Evolutionary conservation across 2,329 filamentous ascomycete species (phyloP), one percentile per base, ranked within the genome.

Genomic region (Aspergillus brasiliensis): DNA sequence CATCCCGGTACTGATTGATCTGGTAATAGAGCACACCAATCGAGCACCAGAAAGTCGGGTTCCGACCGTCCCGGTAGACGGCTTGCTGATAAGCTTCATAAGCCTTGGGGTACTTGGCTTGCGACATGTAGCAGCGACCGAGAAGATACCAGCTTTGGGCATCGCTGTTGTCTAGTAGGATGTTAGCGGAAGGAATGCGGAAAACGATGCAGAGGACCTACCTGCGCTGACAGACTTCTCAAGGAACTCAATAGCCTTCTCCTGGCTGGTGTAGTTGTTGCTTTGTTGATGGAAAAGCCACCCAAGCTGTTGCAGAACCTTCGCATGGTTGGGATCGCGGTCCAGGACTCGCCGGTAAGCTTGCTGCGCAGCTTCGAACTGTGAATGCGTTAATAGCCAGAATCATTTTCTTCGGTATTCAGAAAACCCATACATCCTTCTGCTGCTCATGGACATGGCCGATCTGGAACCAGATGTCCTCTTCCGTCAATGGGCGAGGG

Each of bases 391-490:
- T 55, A 75, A 80, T 61, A 79, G 65, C 49, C 62, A 52, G 21
- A 55, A 40, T 21, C 13, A 15, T 25, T 7, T 38, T 10, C 13
- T 8, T 54, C 57, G 23, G 11, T n/a, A 49, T 38, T 38, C 23
- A n/a, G 5, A 28, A 5, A 84, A 8, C 17, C n/a, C 92, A 80
- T 83, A 97, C 93, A 72, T 99, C 95, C 83, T 98, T 98, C 77
- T 98, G 94, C 72, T 98, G 95, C 75, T 99, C 95, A 71, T 99
- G 93, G 52, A 99, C 95, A 76, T 99, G 95, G 25, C 95, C 95
- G 72, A 99, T 98, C 77, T 99, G 95, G 81, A 99, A 99, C 94
- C 94, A 98, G 62, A 99, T 99, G 70, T 99, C 95, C 76, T 98
- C 94, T 75, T 98, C 93, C 0, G 93, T 97, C 69, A 99, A 78